Evolutionary conservation across 805 yeast species (phyloP), one percentile per base, ranked within the genome.

Genomic region (Kuraishia molischiana): DNA sequence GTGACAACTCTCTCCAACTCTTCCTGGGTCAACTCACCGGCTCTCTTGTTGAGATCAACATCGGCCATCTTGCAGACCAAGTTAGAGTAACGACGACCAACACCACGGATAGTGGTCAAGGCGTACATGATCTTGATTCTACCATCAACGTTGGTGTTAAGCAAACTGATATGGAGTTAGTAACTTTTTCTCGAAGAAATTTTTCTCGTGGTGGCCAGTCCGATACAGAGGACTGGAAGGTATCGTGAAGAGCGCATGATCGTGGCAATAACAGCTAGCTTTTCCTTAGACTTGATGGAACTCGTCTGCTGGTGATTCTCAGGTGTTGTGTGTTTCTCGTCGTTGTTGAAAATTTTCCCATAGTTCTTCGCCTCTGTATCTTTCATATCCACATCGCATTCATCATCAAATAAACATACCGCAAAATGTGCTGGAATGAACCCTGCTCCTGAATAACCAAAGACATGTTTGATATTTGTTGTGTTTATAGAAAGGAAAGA

Each of bases 81-180:
- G 89, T 94, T 92, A 73, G 98, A 79, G 85, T 90, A 94, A 79
- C 99, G 92, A 76, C 97, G 94, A 79, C 98, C 98, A 64, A 92
- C 97, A 89, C 99, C 99, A 79, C 96, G 85, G 70, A 92, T 94
- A 75, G 89, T 84, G 80, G 98, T 89, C 77, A 92, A 79, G 70
- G 99, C 99, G 85, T 89, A 94, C 92, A 92, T 94, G 73, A 92
- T 81, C 83, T 92, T 92, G 81, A 90, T 90, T 87, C 95, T 89
- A 84, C 99, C 99, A 74, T 92, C 99, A 70, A 92, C 97, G 89
- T 92, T 92, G 77, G 99, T 92, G 87, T 94, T 92, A 76, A 92
- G 86, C 79, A 92, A 85, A 90, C 95, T 82, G 66, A 45, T 54
- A 34, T 47, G 41, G 39, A 46, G 44, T 24, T 28, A 34, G 37